phyloP scores from a whole-genome alignment of 2,329 filamentous ascomycete species.

The Aspergillus quadricinctus region DNA sequence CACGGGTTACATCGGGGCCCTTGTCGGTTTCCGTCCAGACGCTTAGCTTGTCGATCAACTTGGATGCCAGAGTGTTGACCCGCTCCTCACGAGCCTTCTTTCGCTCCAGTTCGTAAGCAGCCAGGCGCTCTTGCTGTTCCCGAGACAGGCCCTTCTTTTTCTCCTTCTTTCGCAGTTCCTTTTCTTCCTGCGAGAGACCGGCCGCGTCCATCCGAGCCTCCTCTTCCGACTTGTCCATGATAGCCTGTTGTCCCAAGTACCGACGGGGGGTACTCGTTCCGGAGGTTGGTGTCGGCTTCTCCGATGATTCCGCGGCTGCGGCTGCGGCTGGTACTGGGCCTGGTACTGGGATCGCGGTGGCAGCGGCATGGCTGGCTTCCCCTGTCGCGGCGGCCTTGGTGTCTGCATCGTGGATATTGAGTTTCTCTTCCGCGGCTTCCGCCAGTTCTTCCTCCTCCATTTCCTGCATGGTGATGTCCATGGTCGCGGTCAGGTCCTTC shows the following conservation, averaged over 20 bases:
- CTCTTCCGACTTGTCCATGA: constrained; percentile 85
- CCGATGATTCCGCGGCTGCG: constrained; percentile 16
- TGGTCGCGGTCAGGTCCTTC: constrained; percentile 96
- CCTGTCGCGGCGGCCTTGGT: constrained; percentile 38
- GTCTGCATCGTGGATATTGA: constrained; percentile 43
- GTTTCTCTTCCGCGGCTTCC: constrained; percentile 48
- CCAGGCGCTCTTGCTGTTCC: constrained; percentile 89
- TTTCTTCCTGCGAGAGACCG: constrained; percentile 67
- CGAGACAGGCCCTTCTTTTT: constrained; percentile 88
- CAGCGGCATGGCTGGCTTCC: constrained; percentile 44
- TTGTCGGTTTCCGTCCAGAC: constrained; percentile 98
- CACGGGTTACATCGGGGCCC: constrained; percentile 72
- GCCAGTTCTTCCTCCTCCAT: constrained; percentile 65
- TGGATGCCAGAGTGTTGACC: constrained; percentile 75
- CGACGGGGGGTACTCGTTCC: constrained; percentile 47
- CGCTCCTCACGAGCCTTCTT: constrained; percentile 81
- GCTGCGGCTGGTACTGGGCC: constrained; percentile 19
- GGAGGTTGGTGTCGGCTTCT: constrained; percentile 27
- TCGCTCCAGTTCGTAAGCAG: constrained; percentile 82
- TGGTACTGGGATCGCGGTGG: constrained; percentile 28
- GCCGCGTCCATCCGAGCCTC: constrained; percentile 62
- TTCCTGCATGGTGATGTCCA: constrained; percentile 91
- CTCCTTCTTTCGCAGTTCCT: constrained; percentile 71
- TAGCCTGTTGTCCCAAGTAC: constrained; percentile 71
- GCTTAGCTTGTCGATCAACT: constrained; percentile 82